Evolutionary conservation across 441 rosid species (phyloP).

Genomic region (Brassica balearica): DNA sequence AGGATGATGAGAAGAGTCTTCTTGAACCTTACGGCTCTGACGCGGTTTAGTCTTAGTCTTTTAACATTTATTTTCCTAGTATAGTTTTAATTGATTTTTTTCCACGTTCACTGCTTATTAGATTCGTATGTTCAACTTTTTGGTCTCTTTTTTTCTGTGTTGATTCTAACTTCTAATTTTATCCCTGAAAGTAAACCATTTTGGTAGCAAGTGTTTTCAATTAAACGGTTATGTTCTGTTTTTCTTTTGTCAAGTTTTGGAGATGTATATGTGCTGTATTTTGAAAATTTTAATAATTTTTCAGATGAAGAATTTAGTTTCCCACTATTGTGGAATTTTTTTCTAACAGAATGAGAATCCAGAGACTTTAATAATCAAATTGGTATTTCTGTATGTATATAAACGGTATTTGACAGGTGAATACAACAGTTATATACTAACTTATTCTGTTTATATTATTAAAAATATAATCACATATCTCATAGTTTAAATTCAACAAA

Average conservation of each 20-base stretch:
- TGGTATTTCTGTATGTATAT: neutral
- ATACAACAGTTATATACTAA: neutral
- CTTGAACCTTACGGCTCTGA: constrained; percentile 49
- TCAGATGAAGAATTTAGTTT: neutral
- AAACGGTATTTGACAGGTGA: neutral
- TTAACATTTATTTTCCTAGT: constrained; percentile 14
- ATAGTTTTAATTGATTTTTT: constrained; percentile 35
- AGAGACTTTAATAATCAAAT: neutral
- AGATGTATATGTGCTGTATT: neutral
- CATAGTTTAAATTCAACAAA: neutral
- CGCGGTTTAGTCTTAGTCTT: constrained; percentile 39
- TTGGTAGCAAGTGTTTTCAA: neutral
- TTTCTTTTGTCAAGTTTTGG: neutral
- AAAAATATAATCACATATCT: neutral
- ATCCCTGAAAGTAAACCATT: constrained; percentile 17
- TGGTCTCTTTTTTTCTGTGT: neutral
- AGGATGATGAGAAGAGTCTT: constrained; percentile 42
- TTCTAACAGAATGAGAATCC: neutral
- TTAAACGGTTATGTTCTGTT: neutral
- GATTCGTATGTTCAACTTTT: constrained; percentile 17
- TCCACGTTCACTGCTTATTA: constrained; percentile 3
- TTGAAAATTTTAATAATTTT: neutral
- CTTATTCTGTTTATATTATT: neutral
- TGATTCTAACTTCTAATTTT: constrained; percentile 17
- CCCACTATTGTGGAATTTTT: neutral